Conservation (phyloP, 2,329 filamentous ascomycete species). For the Paracorniculantispora psalliotae region DNA sequence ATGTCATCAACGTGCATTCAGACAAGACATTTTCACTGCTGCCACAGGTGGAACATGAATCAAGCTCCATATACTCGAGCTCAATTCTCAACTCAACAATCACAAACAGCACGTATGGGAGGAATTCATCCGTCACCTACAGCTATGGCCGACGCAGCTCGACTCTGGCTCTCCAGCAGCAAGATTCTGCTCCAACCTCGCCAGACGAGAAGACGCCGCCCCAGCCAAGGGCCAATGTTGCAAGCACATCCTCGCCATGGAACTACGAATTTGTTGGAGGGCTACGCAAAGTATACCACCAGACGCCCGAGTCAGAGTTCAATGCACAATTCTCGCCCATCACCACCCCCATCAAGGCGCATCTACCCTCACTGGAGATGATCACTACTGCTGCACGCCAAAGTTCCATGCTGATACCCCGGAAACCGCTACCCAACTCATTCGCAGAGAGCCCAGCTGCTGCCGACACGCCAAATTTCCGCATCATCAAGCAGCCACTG, state of each 20-base stretch:
- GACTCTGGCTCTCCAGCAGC: slow-evolving; percentile 43
- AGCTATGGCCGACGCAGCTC: slow-evolving; percentile 45
- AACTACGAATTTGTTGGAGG: slow-evolving; percentile 52
- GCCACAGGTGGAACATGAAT: slow-evolving; percentile 28
- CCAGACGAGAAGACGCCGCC: slow-evolving; percentile 13
- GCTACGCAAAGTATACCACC: slow-evolving; percentile 45
- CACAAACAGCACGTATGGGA: slow-evolving; percentile 44
- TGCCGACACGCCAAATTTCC: not conserved
- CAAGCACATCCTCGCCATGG: slow-evolving; percentile 37
- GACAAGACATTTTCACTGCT: slow-evolving; percentile 56
- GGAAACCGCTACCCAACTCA: slow-evolving; percentile 5
- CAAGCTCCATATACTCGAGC: slow-evolving; percentile 26
- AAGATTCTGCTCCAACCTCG: slow-evolving; percentile 26
- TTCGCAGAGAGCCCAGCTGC: not conserved
- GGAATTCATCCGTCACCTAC: slow-evolving; percentile 38
- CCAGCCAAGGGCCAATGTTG: not conserved
- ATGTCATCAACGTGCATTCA: slow-evolving; percentile 46
- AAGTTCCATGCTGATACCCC: slow-evolving; percentile 3
- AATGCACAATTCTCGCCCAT: not conserved
- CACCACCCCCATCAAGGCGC: slow-evolving; percentile 19
- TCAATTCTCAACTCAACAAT: slow-evolving; percentile 44
- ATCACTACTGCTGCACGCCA: not conserved
- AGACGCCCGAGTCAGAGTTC: slow-evolving; percentile 25
- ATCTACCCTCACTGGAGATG: not conserved
- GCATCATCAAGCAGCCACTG: not conserved